phyloP scores from a whole-genome alignment of 2,329 filamentous ascomycete species.

The Xenosphaeropsis pyriputrescens region DNA sequence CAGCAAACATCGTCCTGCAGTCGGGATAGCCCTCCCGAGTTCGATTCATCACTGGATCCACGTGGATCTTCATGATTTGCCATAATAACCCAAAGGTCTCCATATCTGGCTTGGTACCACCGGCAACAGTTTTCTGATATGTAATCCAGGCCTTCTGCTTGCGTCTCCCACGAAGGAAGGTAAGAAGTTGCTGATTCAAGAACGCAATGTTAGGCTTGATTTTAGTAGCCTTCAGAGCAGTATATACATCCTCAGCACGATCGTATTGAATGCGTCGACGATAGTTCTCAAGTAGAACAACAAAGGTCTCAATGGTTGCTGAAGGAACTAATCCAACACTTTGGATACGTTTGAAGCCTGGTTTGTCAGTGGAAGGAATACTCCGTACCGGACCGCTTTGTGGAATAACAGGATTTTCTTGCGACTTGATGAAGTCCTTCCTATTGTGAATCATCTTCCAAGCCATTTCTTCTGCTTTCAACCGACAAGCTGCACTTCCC shows the following conservation, averaged over 20 bases:
- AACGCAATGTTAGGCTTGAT: constrained; percentile 59
- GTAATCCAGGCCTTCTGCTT: constrained; percentile 11
- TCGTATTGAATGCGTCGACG: constrained; percentile 42
- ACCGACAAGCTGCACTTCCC: constrained; percentile 33
- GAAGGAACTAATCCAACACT: constrained; percentile 31
- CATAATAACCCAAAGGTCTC: constrained; percentile 17
- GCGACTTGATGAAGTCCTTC: constrained; percentile 42
- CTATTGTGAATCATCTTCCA: constrained; percentile 66
- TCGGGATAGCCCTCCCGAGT: constrained; percentile 3
- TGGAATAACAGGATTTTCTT: constrained; percentile 12
- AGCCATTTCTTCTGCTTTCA: constrained; percentile 51
- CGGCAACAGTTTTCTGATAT: constrained; percentile 8
- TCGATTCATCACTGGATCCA: constrained; percentile 7
- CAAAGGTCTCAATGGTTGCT: constrained; percentile 67
- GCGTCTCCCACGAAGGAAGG: constrained; percentile 7
- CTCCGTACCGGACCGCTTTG: too few relatives aligned
- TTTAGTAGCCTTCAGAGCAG: constrained; percentile 45
- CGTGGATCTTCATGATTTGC: constrained; percentile 11
- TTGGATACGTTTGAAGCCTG: constrained; percentile 19
- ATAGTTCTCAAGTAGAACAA: constrained; percentile 59
- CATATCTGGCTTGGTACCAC: constrained; percentile 11
- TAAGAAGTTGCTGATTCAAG: constrained; percentile 62
- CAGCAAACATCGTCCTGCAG: constrained; percentile 22
- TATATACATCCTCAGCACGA: constrained; percentile 44
- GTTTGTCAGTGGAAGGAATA: constrained; percentile 2